Conservation (phyloP, 2,329 filamentous ascomycete genomes). For the Onygenales sp. region DNA sequence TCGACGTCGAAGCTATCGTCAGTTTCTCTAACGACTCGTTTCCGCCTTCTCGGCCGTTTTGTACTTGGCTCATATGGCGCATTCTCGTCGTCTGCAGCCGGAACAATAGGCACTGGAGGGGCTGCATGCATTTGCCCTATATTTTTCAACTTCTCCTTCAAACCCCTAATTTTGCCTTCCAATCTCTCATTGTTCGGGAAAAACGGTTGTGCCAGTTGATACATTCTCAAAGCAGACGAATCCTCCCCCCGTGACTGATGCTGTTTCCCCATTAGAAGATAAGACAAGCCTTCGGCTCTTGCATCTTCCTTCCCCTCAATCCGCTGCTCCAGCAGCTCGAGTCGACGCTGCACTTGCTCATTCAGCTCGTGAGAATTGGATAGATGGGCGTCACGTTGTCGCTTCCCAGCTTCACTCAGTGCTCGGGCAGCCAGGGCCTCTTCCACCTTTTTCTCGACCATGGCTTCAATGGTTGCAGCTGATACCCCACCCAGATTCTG, state of each 20-base stretch:
- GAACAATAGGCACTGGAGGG: not conserved
- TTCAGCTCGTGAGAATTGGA: constrained; percentile 47
- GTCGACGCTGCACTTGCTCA: constrained; percentile 67
- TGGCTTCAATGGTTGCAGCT: constrained; percentile 71
- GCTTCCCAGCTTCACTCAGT: constrained; percentile 44
- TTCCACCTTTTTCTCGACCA: constrained; percentile 84
- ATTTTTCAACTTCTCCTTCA: constrained; percentile 42
- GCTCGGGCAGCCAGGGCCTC: constrained; percentile 76
- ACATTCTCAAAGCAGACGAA: constrained; percentile 69
- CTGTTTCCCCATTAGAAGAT: constrained; percentile 82
- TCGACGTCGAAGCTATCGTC: constrained; percentile 7
- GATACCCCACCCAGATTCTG: constrained; percentile 41
- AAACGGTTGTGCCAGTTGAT: constrained; percentile 71
- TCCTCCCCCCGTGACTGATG: constrained; percentile 79
- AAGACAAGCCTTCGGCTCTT: constrained; percentile 72
- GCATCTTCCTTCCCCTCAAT: constrained; percentile 69
- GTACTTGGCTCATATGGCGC: constrained; percentile 10
- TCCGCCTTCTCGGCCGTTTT: not conserved
- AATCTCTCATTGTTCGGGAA: constrained; percentile 79
- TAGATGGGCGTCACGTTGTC: constrained; percentile 17
- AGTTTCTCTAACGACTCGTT: not conserved
- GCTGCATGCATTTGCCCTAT: constrained; percentile 3
- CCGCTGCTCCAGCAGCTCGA: constrained; percentile 79
- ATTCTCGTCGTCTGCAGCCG: constrained; percentile 23
- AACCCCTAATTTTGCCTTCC: constrained; percentile 43